phyloP scores from a whole-genome alignment of 2,329 filamentous ascomycete species.

The Microdochium nivale region DNA sequence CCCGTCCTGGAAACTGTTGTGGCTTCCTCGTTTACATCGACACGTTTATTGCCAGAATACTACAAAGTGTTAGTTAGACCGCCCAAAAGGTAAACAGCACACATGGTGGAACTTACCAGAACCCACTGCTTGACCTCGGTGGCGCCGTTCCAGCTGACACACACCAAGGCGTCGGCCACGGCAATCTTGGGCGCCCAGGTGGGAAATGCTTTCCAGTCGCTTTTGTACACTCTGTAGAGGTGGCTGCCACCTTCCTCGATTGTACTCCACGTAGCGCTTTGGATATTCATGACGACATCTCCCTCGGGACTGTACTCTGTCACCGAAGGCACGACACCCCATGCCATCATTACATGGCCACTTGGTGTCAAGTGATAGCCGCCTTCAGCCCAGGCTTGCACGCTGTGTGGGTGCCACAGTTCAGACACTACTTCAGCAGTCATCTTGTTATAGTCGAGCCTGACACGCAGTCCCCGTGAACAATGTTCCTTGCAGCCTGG shows the following conservation, averaged over 20 bases:
- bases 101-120: not conserved
- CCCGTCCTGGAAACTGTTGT: not conserved
- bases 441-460: constrained; percentile 3
- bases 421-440: constrained; percentile 1
- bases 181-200: constrained; percentile 13
- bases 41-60: not conserved
- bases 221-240: constrained; percentile 43
- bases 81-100: not conserved
- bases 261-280: not conserved
- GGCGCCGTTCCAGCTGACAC: constrained; percentile 36
- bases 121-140: constrained; percentile 22
- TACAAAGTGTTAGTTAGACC: not conserved
- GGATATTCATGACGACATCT: constrained; percentile 2
- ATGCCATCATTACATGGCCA: constrained; percentile 1
- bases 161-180: constrained; percentile 14
- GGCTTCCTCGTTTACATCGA: not conserved
- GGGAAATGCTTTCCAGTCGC: constrained; percentile 33
- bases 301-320: constrained; percentile 1
- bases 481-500: not conserved
- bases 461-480: constrained; percentile 1
- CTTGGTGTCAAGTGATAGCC: not conserved
- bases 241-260: not conserved
- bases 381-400: not conserved
- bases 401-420: constrained; percentile 1
- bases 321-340: constrained; percentile 2